Percentiles rank a stretch among this genome's conserved stretches.
These are phyloP conservation scores for Euphorbia peplus DNA, from an alignment of 345 rosid genomes.

Conservation along the genomic window DNA sequence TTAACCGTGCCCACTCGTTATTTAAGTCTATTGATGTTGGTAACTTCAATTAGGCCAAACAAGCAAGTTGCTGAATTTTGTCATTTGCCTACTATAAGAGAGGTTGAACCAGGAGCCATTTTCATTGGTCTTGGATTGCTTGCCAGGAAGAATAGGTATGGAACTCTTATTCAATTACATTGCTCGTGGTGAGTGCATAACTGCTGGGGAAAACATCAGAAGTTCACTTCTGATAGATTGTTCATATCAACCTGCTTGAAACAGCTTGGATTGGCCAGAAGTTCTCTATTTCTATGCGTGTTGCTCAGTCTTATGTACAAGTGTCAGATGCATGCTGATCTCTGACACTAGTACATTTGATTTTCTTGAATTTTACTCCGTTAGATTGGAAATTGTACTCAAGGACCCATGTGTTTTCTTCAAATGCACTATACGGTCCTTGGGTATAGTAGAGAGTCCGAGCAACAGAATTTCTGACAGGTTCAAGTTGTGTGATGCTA, in stretches of 20 bases:
- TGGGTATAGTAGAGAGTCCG: not conserved
- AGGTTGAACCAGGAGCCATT: constrained; percentile 12
- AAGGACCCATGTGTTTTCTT: constrained; percentile 5
- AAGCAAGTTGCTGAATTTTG: constrained; percentile 12
- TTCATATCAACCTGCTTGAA: constrained; percentile 1
- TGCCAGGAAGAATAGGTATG: constrained; percentile 16
- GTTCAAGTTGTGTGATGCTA: constrained; percentile 3
- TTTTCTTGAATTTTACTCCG: not conserved
- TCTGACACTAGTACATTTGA: constrained; percentile 3
- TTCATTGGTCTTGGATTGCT: constrained; percentile 13
- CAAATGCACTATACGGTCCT: not conserved
- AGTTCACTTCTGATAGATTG: constrained; percentile 5
- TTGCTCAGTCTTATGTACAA: constrained; percentile 13
- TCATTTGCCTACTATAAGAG: constrained; percentile 8
- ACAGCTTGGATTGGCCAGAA: constrained; percentile 1
- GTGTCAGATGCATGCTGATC: not conserved
- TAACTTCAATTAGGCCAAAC: constrained; percentile 11
- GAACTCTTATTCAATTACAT: constrained; percentile 5
- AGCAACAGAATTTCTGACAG: constrained; percentile 13
- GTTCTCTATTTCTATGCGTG: not conserved
- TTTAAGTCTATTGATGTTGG: constrained; percentile 13
- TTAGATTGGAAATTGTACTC: constrained; percentile 7
- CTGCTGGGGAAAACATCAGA: not conserved
- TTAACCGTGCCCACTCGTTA: not conserved
- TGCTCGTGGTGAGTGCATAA: constrained; percentile 1